Evolutionary conservation across 106 monocot genomes (phyloP).

Genomic region (Narthecium ossifragum): DNA sequence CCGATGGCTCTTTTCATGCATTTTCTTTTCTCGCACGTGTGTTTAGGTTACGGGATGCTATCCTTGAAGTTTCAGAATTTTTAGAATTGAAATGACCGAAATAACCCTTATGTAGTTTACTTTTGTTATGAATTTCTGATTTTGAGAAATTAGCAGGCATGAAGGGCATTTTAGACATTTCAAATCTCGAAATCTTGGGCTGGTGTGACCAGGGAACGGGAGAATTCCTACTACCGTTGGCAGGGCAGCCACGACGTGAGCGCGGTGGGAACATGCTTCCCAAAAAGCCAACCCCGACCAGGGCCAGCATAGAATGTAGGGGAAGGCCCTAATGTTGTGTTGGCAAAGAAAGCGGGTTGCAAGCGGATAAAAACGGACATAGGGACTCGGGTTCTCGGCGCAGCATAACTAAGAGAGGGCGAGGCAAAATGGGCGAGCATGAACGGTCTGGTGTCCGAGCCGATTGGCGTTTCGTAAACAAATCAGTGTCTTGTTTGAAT

Average conservation of each 20-base stretch:
- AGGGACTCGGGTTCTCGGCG: slow-evolving; percentile 4
- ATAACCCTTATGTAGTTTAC: too few relatives aligned
- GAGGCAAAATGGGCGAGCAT: background rate
- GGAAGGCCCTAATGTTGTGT: background rate
- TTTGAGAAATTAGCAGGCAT: too few relatives aligned
- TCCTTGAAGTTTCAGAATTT: too few relatives aligned
- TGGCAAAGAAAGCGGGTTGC: slow-evolving; percentile 5
- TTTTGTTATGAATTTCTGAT: too few relatives aligned
- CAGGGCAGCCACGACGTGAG: background rate
- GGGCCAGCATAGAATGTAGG: background rate
- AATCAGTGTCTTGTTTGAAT: too few relatives aligned
- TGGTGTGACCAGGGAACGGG: slow-evolving; percentile 1
- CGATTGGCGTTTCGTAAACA: too few relatives aligned
- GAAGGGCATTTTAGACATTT: too few relatives aligned
- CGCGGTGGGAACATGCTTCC: background rate
- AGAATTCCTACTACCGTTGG: background rate
- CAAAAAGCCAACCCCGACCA: background rate
- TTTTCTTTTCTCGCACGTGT: too few relatives aligned
- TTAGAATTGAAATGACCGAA: too few relatives aligned
- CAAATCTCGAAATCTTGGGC: too few relatives aligned
- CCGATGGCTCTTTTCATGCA: too few relatives aligned
- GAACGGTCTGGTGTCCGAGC: background rate
- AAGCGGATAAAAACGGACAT: slow-evolving; percentile 14
- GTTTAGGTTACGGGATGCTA: too few relatives aligned
- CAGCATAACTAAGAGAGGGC: slow-evolving; percentile 14